Evolutionary conservation across 345 rosid species (phyloP), one percentile per base, ranked within the genome.

Genomic region (Mangifera indica): DNA sequence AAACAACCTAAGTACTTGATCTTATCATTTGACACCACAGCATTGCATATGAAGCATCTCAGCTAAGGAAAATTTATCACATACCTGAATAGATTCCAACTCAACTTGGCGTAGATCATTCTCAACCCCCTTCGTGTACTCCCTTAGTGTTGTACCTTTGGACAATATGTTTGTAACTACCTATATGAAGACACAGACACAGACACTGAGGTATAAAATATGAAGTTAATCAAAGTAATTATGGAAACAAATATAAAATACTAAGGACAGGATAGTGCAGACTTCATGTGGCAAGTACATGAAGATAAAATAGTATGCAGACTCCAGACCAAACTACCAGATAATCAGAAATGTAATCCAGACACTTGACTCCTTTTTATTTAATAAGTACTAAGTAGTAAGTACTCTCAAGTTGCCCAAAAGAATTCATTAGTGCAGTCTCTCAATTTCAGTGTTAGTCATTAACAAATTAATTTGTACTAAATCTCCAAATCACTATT

Each of bases 121-220:
- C 80, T 95, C 99, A 10, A 95, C 99, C 9, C 96, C 98, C 83
- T 92, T 95, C 21, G 98, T 86, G 72, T 91, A 83, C 62, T 92
- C 98, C 81, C 94, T 89, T 61, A 95, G 85, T 70, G 80, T 82
- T 73, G 80, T 84, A 77, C 98, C 97, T 79, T 89, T 88, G 13
- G 98, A 95, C 45, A 95, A 74, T 76, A 95, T 95, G 78, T 92
- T 89, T 60, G 90, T 82, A 72, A 92, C 99, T 60, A 91, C 97
- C 99, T 95, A 76, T 60, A 73, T 51, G 18, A 52, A 67, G 69
- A 71, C 3, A 24, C 18, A 53, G 49, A 26, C 54, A 24, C 29
- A 26, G 66, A 49, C 15, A 29, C 17, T 26, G 55, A 48, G 52
- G 24, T 63, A 22, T 22, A 0, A 17, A 29, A 64, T 53, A 40